Percentiles rank a stretch among this genome's conserved stretches.
phyloP scores from a whole-genome alignment of 345 rosid species.

The Excoecaria agallocha region DNA sequence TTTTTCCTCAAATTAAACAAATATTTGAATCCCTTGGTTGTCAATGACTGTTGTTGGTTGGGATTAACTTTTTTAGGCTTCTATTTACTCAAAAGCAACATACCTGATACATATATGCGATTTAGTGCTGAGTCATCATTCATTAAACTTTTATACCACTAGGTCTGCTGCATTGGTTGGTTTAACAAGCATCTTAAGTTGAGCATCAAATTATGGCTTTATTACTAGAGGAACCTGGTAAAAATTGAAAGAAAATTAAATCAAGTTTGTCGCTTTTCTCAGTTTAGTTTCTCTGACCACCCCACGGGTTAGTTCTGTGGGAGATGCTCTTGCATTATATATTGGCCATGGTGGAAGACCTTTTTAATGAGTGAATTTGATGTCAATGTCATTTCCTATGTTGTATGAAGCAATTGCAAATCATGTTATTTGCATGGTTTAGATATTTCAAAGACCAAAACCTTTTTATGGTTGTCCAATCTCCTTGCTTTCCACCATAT shows the following conservation, averaged over 20 bases:
- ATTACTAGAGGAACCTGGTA: not conserved
- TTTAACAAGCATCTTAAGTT: not conserved
- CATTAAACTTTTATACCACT: not conserved
- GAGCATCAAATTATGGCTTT: not conserved
- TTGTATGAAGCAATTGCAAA: not conserved
- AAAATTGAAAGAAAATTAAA: not conserved
- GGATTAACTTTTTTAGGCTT: not conserved
- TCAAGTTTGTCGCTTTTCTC: not conserved
- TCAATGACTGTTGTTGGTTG: not conserved
- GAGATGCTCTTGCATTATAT: not conserved
- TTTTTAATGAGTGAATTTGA: not conserved
- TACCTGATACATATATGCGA: no score
- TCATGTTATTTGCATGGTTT: not conserved
- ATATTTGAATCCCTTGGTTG: not conserved
- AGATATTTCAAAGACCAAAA: not conserved
- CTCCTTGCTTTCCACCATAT: not conserved
- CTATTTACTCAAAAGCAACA: not conserved
- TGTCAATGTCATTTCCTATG: not conserved
- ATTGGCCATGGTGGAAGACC: not conserved
- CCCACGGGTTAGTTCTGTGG: not conserved
- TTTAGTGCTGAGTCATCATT: no score
- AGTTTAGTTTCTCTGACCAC: not conserved
- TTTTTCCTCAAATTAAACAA: no score
- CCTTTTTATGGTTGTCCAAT: not conserved
- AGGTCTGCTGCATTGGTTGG: not conserved